phyloP scores from a whole-genome alignment of 805 yeast species.

The Starmerella kuoi region DNA sequence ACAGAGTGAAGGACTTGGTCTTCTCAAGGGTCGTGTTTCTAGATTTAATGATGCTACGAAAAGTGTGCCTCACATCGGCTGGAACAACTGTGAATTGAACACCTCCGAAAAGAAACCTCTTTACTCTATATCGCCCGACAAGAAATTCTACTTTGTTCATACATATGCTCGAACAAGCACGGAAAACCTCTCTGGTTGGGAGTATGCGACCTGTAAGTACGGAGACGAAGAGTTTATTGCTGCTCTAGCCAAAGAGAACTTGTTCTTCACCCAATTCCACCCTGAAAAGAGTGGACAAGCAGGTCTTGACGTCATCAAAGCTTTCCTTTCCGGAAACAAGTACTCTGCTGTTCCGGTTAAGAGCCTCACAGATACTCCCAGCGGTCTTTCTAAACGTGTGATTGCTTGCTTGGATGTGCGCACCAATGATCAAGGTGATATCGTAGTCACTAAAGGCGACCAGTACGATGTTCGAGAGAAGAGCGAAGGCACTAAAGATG shows the following conservation, averaged over 20 bases:
- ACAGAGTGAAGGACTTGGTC: constrained; percentile 46
- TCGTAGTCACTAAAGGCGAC: constrained; percentile 97
- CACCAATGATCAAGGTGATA: constrained; percentile 83
- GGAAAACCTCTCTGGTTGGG: constrained; percentile 41
- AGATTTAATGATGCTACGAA: constrained; percentile 54
- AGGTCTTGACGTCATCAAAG: constrained; percentile 63
- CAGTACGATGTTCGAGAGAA: constrained; percentile 94
- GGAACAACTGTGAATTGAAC: constrained; percentile 47
- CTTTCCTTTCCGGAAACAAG: constrained; percentile 48
- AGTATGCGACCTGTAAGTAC: constrained; percentile 57
- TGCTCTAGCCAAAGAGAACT: constrained; percentile 60
- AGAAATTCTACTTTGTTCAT: constrained; percentile 88
- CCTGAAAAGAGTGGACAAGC: constrained; percentile 97
- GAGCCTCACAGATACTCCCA: not conserved
- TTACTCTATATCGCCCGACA: constrained; percentile 52
- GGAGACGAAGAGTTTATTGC: constrained; percentile 75
- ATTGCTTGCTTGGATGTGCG: constrained; percentile 98
- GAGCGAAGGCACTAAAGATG: constrained; percentile 36
- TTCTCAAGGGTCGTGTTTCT: constrained; percentile 40
- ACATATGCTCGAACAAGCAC: constrained; percentile 38
- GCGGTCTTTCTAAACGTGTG: constrained; percentile 75
- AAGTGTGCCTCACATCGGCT: constrained; percentile 93
- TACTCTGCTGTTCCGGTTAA: constrained; percentile 19
- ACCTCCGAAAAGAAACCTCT: constrained; percentile 26
- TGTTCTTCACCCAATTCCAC: constrained; percentile 95